phyloP scores from a whole-genome alignment of 345 rosid genomes.

The Angophora floribunda region DNA sequence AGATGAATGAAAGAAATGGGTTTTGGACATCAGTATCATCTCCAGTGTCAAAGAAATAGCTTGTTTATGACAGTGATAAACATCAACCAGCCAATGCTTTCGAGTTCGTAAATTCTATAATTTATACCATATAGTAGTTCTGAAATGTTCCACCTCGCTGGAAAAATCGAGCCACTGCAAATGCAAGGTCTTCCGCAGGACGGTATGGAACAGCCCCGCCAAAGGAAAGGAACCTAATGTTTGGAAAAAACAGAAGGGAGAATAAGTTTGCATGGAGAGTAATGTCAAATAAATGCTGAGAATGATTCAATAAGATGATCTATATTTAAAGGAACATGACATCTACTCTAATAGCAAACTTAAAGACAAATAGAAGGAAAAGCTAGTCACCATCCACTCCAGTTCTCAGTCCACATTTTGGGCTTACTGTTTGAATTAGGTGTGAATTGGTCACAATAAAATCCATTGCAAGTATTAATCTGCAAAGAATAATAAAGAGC shows the following conservation, averaged over 20 bases:
- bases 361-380: neutral
- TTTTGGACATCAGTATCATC: neutral
- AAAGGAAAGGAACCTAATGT: slow-evolving; percentile 59
- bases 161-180: slow-evolving; percentile 86
- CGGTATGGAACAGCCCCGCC: slow-evolving; percentile 86
- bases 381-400: slow-evolving; percentile 82
- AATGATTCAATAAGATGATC: neutral
- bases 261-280: neutral
- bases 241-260: neutral
- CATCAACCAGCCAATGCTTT: neutral
- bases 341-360: neutral
- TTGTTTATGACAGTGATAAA: neutral
- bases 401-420: slow-evolving; percentile 97
- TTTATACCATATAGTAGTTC: slow-evolving; percentile 86
- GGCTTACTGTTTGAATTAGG: slow-evolving; percentile 84
- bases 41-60: neutral
- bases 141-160: slow-evolving; percentile 96
- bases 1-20: neutral
- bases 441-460: slow-evolving; percentile 94
- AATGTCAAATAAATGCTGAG: neutral
- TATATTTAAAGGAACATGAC: neutral
- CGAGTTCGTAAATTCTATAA: neutral
- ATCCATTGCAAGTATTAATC: slow-evolving; percentile 97
- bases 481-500: slow-evolving; percentile 7
- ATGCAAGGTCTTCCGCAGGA: slow-evolving; percentile 88